These are phyloP conservation scores for Trametes sp. DNA, from an alignment of 1,284 basidiomycete genomes.

Conservation along the genomic window DNA sequence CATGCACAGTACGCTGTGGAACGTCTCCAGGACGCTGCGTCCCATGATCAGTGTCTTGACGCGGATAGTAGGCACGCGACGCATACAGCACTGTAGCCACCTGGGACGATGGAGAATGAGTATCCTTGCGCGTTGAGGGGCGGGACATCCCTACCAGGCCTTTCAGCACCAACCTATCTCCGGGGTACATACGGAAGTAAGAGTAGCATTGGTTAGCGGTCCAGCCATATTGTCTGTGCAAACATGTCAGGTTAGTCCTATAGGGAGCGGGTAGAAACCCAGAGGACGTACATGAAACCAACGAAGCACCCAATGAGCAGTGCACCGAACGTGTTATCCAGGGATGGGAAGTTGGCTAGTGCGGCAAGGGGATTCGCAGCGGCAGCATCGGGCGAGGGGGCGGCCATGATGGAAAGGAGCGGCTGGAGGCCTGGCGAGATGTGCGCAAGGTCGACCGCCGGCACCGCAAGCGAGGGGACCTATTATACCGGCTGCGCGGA, in stretches of 20 bases:
- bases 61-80: not conserved
- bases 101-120: not conserved
- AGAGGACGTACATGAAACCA: constrained; percentile 20
- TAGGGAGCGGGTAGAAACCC: not conserved
- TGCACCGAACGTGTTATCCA: constrained; percentile 28
- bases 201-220: constrained; percentile 24
- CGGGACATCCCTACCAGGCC: constrained; percentile 10
- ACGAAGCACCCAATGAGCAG: constrained; percentile 28
- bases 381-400: not conserved
- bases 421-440: not conserved
- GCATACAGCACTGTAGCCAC: constrained; percentile 21
- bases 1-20: constrained; percentile 26
- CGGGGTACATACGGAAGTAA: constrained; percentile 23
- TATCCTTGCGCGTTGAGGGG: too few species aligned
- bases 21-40: constrained; percentile 26
- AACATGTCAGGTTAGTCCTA: not conserved
- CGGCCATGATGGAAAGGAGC: not conserved
- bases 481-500: not conserved
- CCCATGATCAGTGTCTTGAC: not conserved
- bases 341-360: constrained; percentile 9
- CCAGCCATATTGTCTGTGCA: constrained; percentile 27
- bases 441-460: constrained; percentile 2
- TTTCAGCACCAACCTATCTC: constrained; percentile 19
- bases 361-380: not conserved
- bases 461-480: not conserved